Evolutionary conservation across 1,284 basidiomycete genomes (phyloP), one percentile per base, ranked within the genome.

Genomic region (Sporisorium reilianum): DNA sequence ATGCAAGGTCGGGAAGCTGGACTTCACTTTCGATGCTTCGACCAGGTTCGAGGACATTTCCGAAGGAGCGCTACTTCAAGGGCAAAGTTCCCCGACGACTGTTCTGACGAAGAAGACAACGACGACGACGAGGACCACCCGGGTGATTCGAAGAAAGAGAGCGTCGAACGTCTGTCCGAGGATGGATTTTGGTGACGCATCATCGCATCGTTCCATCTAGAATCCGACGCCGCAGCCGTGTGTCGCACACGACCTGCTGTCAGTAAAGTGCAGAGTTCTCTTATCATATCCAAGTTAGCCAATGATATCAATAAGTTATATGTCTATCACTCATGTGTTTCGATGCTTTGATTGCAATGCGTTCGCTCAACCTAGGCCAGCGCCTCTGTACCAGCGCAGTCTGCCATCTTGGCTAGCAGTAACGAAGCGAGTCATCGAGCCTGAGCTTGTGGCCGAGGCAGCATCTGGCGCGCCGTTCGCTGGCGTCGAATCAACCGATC

Each of bases 1-100:
- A 38, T 75, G 41, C 12, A 30, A 28, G 18, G 67, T 18, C 30
- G 72, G 10, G 60, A 54, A 1, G 8, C 67, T 23, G 72, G 72
- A 7, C 60, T 58, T 40, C 64, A 54, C 48, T 75, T 75, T 16
- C 44, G 72, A 26, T 75, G 72, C 53, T 75, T 75, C 25, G 72
- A 75, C 48, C 64, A 70, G 42, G 11, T 10, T 1, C 52, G 14
- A 23, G 60, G 64, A 1, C 49, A 57, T 9, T 50, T 70, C 45
- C 40, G 66, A 9, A 40, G 63, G n/a, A 65, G 59, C 20, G 23
- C 16, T 5, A 48, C 65, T 23, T 22, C 26, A 14, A 46, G 50
- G 28, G 41, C 14, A 11, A 69, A 65, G 55, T 75, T 75, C 38
- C 71, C 71, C n/a, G 71, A 75, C 44, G 71, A 75, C 26, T 49